Conservation (phyloP, 176 grass and related monocot genomes). For the Leersia perrieri region DNA sequence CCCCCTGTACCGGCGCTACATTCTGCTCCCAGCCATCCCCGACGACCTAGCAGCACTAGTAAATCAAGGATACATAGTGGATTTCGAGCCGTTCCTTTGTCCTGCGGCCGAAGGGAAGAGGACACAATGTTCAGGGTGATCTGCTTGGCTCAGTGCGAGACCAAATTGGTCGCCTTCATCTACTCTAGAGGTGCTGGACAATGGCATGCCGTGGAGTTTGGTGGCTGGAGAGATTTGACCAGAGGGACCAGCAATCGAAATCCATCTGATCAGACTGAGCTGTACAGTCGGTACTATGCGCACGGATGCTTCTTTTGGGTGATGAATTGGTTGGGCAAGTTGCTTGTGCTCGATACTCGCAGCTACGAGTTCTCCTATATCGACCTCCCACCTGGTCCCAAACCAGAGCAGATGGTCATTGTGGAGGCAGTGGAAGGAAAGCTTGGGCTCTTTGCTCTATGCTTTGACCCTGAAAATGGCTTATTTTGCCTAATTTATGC, state of each 20-base stretch:
- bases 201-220: not conserved
- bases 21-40: not conserved
- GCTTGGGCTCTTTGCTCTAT: too few relatives aligned
- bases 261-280: not conserved
- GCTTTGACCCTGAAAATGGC: too few relatives aligned
- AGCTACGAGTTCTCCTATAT: too few relatives aligned
- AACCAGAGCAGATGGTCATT: too few relatives aligned
- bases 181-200: not conserved
- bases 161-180: not conserved
- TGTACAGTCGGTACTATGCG: not conserved
- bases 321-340: not conserved
- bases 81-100: constrained; percentile 20
- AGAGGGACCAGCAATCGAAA: not conserved
- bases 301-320: constrained; percentile 19
- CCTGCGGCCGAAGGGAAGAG: not conserved
- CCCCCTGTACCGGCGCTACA: not conserved
- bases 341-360: too few relatives aligned
- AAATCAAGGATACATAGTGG: not conserved
- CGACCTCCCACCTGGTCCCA: too few relatives aligned
- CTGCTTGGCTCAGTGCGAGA: not conserved
- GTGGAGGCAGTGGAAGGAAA: too few relatives aligned
- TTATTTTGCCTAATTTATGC: not conserved
- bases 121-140: constrained; percentile 1
- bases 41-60: not conserved
- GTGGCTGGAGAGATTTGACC: not conserved